These are phyloP conservation scores for Pochonia chlamydosporia DNA, from an alignment of 2,329 filamentous ascomycete genomes.

Conservation along the genomic window DNA sequence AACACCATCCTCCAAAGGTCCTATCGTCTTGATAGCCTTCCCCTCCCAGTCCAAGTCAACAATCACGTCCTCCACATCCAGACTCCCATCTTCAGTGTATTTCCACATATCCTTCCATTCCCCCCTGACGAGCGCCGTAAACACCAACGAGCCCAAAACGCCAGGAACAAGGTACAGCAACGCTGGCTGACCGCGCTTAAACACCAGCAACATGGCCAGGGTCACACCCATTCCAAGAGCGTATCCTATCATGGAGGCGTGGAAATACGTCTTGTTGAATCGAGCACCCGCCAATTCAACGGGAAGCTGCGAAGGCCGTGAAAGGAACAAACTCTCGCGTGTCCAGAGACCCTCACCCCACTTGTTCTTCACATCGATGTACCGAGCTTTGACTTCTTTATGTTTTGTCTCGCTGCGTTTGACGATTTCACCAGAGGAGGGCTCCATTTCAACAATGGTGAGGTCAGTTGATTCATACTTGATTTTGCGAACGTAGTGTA, in stretches of 20 bases:
- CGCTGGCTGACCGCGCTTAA: slow-evolving; percentile 79
- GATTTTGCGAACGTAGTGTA: slow-evolving; percentile 69
- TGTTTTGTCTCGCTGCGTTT: slow-evolving; percentile 33
- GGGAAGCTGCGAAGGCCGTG: slow-evolving; percentile 18
- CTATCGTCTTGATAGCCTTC: slow-evolving; percentile 35
- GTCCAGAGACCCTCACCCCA: slow-evolving; percentile 89
- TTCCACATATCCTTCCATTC: slow-evolving; percentile 73
- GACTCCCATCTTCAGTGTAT: slow-evolving; percentile 68
- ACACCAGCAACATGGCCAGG: slow-evolving; percentile 69
- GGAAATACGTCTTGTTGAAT: slow-evolving; percentile 85
- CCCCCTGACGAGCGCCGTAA: slow-evolving; percentile 63
- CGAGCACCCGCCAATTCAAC: slow-evolving; percentile 30
- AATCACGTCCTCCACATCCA: slow-evolving; percentile 49
- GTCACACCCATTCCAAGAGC: slow-evolving; percentile 71
- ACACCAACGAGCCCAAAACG: slow-evolving; percentile 69
- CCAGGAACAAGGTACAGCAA: slow-evolving; percentile 88
- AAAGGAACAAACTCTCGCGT: slow-evolving; percentile 21
- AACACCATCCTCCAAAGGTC: slow-evolving; percentile 31
- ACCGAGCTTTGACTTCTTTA: slow-evolving; percentile 45
- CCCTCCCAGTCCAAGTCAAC: slow-evolving; percentile 48
- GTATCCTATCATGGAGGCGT: slow-evolving; percentile 71
- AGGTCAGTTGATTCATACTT: slow-evolving; percentile 34
- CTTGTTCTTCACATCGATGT: slow-evolving; percentile 56
- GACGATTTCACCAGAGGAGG: slow-evolving; percentile 25
- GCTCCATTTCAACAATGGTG: slow-evolving; percentile 26